Evolutionary conservation across 2,329 filamentous ascomycete species (phyloP).

Genomic region (Acarospora socialis): DNA sequence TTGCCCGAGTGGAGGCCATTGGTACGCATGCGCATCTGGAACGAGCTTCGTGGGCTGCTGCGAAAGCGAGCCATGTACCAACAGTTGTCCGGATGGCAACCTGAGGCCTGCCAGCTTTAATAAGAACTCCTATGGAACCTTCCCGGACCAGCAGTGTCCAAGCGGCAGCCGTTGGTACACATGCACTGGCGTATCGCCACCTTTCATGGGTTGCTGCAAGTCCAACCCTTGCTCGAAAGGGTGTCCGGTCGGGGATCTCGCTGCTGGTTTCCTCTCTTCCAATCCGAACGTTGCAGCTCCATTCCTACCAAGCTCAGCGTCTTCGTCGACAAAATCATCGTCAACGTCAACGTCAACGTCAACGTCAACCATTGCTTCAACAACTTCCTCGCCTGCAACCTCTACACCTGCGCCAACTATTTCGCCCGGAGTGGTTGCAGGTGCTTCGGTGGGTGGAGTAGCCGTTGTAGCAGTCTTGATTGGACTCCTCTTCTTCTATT

Average conservation of each 20-base stretch:
- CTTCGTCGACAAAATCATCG: not conserved
- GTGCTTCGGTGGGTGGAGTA: too few species aligned
- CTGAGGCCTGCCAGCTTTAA: constrained; percentile 23
- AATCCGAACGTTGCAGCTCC: constrained; percentile 1
- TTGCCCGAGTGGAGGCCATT: constrained; percentile 22
- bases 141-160: constrained; percentile 22
- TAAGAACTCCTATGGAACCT: constrained; percentile 18
- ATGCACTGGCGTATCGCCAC: constrained; percentile 18
- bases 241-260: constrained; percentile 20
- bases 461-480: too few species aligned
- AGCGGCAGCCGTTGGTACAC: constrained; percentile 21
- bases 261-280: constrained; percentile 4
- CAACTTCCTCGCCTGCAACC: too few species aligned
- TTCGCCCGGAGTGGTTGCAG: too few species aligned
- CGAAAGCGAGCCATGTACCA: constrained; percentile 22
- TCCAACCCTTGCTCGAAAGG: constrained; percentile 21
- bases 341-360: not conserved
- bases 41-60: constrained; percentile 30
- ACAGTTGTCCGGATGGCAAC: constrained; percentile 23
- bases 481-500: too few species aligned
- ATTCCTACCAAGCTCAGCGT: not conserved
- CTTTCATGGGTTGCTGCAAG: constrained; percentile 27
- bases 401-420: too few species aligned
- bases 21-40: constrained; percentile 22
- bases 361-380: too few species aligned